phyloP scores from a whole-genome alignment of 768 basidiomycete species.

The Mycena sanguinolenta region DNA sequence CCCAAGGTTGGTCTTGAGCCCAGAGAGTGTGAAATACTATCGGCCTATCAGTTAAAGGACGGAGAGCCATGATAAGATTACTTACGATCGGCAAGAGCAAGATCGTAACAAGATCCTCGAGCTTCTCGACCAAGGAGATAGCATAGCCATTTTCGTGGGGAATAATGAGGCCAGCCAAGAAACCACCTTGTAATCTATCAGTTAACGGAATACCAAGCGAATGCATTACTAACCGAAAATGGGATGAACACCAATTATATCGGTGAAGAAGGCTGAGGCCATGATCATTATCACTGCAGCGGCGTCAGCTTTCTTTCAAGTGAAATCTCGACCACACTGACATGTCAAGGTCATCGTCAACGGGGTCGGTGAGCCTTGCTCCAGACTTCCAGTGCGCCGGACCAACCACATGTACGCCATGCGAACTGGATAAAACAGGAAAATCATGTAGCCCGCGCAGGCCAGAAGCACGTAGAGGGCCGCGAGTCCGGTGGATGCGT shows the following conservation, averaged over 20 bases:
- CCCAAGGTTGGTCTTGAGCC: slow-evolving; percentile 85
- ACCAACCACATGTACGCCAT: slow-evolving; percentile 79
- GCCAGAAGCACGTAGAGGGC: slow-evolving; percentile 87
- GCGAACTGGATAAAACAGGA: slow-evolving; percentile 75
- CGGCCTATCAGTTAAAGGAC: slow-evolving; percentile 5
- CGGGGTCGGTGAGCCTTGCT: slow-evolving; percentile 78
- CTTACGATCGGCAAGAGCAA: slow-evolving; percentile 83
- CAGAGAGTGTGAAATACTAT: slow-evolving; percentile 86
- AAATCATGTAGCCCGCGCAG: slow-evolving; percentile 72
- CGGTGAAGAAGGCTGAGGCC: slow-evolving; percentile 85
- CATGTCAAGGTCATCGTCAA: slow-evolving; percentile 82
- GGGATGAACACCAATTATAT: slow-evolving; percentile 84
- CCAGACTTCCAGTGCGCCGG: slow-evolving; percentile 76
- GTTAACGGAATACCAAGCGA: slow-evolving; percentile 18
- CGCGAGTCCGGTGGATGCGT: slow-evolving; percentile 78
- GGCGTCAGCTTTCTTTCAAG: not conserved
- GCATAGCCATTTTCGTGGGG: slow-evolving; percentile 88
- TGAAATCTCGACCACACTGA: not conserved
- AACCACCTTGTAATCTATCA: slow-evolving; percentile 68
- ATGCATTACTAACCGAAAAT: slow-evolving; percentile 64
- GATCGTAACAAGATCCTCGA: slow-evolving; percentile 89
- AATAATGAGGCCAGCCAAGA: slow-evolving; percentile 85
- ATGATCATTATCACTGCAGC: slow-evolving; percentile 73
- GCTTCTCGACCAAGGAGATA: slow-evolving; percentile 83
- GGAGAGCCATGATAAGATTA: slow-evolving; percentile 15